Evolutionary conservation across 306 rosid species (phyloP), one percentile per base, ranked within the genome.

Genomic region (Prosopis cineraria): DNA sequence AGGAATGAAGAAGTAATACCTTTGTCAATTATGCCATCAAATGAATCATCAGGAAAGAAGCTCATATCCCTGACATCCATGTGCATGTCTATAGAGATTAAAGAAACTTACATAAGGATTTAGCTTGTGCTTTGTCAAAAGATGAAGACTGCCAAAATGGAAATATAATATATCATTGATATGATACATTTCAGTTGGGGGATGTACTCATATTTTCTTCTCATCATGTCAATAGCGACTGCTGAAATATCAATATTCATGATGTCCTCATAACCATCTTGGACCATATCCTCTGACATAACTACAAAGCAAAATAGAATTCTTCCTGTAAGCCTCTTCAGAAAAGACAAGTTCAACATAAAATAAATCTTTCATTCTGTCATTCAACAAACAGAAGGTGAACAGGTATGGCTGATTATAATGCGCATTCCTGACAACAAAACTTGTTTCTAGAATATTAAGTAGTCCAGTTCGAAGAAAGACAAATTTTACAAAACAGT

Each of bases 61-160:
- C 93, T 92, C 98, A 95, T 95, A 76, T 95, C 92, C 75, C 91
- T 85, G 25, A 89, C 98, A 85, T 95, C 98, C 98, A 95, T 92
- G 86, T 88, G 87, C 91, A 89, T 75, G 66, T 95, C 98, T 95
- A 69, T 78, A 6, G 40, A 74, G 64, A 86, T 65, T 44, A 82
- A 80, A 68, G 78, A 82, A 86, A 76, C 58, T 43, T 25, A 33
- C 78, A 20, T 2, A 63, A 27, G 52, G 45, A 56, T 41, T 63
- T 14, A 66, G 74, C 20, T 58, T 36, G 40, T 41, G 63, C 33
- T 52, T 20, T 59, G 47, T 77, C 64, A 50, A 59, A 27, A 34
- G 14, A 67, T 17, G 44, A 43, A 58, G 34, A 77, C 0, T 30
- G 31, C 48, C 37, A 45, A 69, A 50, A 68, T 8, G 44, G 78